Base-by-base conservation (phyloP, 176 grass and related monocot species). In the Juncus inflexus region DNA sequence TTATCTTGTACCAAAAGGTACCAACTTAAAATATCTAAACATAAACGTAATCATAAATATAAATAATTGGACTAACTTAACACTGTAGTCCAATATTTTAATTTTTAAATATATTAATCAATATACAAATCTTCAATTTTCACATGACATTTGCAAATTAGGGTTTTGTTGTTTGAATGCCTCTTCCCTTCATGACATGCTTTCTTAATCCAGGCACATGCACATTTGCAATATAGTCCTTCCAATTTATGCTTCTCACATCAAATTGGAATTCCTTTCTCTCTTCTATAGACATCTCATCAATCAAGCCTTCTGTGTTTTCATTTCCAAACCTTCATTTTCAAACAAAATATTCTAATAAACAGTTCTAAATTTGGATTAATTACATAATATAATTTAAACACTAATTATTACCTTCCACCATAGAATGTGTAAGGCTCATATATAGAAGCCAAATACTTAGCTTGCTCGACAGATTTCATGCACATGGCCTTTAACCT, bases 391-490 rank as follows among this genome's bases (percentile, higher is more conserved):
- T 5, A 47, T 6, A 47, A 47, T 47, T 6, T 47, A 35, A 49
- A 67, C 12, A 67, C 56, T 38, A 76, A 58, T 61, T 64, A 52
- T 73, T 28, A 90, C 86, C 86, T 90, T 77, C 92, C 92, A 70
- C 71, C 8, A 64, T 97, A 91, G 82, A 97, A 97, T 55, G 92
- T 89, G 60, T 97, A 97, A 5, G 87, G 92, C 82, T 89, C 70
- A 74, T 91, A 97, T 50, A 97, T 89, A 71, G 62, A 88, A 42
- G 87, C 87, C 50, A 97, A 73, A 65, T 97, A 64, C 60, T 86
- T 79, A 49, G 82, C 71, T 86, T 86, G 92, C 77, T 97, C 84
- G 8, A 91, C 74, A 37, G 80, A 80, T 68, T 75, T 97, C 76
- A 80, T 66, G 71, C 53, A 86, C n/a, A 89, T 69, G 4, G 69